phyloP scores from a whole-genome alignment of 2,329 filamentous ascomycete genomes.

The Phialocephala subalpina region DNA sequence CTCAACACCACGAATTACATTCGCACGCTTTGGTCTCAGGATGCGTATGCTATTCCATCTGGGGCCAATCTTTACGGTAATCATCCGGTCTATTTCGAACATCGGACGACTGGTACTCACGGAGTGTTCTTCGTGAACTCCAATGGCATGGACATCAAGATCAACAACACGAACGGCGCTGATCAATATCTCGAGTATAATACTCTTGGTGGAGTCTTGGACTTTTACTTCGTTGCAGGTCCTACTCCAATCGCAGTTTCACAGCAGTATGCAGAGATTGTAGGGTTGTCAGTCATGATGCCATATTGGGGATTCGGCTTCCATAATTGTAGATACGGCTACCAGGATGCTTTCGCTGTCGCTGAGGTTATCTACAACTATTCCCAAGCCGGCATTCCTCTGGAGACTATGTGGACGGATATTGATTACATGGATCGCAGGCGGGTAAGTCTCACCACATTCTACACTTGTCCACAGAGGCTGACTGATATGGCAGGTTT shows the following conservation, averaged over 20 bases:
- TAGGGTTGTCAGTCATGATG: conserved; percentile 65
- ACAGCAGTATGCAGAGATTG: conserved; percentile 65
- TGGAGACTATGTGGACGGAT: conserved; percentile 76
- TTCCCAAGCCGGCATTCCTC: conserved; percentile 67
- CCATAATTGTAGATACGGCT: conserved; percentile 71
- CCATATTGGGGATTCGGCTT: conserved; percentile 71
- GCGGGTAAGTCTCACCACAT: conserved; percentile 42
- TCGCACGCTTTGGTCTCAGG: conserved; percentile 67
- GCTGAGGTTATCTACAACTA: conserved; percentile 75
- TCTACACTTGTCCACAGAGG: not conserved
- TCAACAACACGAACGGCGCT: conserved; percentile 66
- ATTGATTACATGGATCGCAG: conserved; percentile 67
- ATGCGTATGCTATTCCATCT: conserved; percentile 62
- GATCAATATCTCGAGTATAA: conserved; percentile 80
- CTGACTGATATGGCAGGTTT: conserved; percentile 49
- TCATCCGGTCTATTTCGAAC: conserved; percentile 71
- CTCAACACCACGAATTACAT: conserved; percentile 67
- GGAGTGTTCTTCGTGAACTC: conserved; percentile 76
- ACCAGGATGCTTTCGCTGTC: conserved; percentile 67
- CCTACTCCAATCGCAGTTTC: conserved; percentile 65
- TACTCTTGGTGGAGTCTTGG: conserved; percentile 77
- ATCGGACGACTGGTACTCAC: conserved; percentile 63
- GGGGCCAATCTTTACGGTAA: conserved; percentile 69
- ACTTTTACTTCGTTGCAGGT: conserved; percentile 73
- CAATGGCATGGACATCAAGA: conserved; percentile 80